Conservation (phyloP, 208 protist genomes). For the Crithidia fasciculata region DNA sequence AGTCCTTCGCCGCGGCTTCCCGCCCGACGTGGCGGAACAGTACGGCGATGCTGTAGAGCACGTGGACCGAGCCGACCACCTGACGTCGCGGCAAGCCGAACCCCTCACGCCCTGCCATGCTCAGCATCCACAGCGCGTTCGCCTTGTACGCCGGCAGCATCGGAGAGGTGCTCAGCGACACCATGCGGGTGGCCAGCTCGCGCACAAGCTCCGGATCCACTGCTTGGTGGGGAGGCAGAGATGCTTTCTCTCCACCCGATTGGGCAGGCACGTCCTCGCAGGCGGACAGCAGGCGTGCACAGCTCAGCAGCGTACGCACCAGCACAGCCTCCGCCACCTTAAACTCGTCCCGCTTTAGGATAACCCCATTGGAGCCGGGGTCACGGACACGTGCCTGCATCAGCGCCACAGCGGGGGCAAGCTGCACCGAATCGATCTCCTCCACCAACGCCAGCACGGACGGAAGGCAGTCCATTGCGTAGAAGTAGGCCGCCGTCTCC, state of each 20-base stretch:
- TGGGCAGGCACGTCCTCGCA: not conserved
- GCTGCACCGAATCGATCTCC: slow-evolving; percentile 8
- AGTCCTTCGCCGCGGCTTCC: not conserved
- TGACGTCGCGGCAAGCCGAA: not conserved
- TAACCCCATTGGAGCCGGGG: not conserved
- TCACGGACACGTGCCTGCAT: not conserved
- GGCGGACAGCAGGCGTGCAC: slow-evolving; percentile 16
- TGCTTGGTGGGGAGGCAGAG: not conserved
- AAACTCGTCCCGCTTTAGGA: slow-evolving; percentile 10
- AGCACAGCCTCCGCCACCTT: slow-evolving; percentile 13
- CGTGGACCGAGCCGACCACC: slow-evolving; percentile 8
- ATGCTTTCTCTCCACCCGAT: not conserved
- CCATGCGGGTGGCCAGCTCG: slow-evolving; percentile 9
- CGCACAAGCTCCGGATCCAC: slow-evolving; percentile 1
- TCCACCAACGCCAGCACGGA: slow-evolving; percentile 17
- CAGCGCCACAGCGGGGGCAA: not conserved
- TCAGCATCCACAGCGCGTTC: not conserved
- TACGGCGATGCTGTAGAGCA: slow-evolving; percentile 13
- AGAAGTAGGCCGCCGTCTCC: slow-evolving; percentile 35
- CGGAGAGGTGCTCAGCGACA: not conserved
- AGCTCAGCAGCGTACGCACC: slow-evolving; percentile 30
- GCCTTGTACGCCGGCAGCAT: slow-evolving; percentile 2
- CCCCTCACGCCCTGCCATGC: too few species aligned
- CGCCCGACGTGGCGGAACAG: not conserved
- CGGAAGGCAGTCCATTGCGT: slow-evolving; percentile 27